Evolutionary conservation across 805 yeast species (phyloP).

Genomic region (Metschnikowia lunata): DNA sequence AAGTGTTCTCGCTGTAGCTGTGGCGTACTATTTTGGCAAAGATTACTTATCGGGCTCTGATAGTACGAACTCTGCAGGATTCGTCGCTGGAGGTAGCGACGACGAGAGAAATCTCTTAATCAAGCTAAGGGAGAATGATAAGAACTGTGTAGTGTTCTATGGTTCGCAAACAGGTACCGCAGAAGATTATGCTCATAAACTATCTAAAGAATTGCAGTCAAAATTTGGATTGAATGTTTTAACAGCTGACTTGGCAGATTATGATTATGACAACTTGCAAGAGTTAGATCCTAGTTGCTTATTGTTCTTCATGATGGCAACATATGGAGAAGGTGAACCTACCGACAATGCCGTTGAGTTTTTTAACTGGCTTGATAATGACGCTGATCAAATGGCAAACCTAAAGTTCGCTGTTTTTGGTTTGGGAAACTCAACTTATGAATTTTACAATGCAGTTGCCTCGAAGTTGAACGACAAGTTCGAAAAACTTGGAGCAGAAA

Average conservation of each 20-base stretch:
- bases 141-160: slow-evolving; percentile 74
- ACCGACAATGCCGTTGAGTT: slow-evolving; percentile 90
- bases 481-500: slow-evolving; percentile 62
- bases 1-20: slow-evolving; percentile 59
- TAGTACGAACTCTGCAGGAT: slow-evolving; percentile 26
- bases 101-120: slow-evolving; percentile 53
- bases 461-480: slow-evolving; percentile 52
- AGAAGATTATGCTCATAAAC: slow-evolving; percentile 90
- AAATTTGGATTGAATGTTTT: slow-evolving; percentile 77
- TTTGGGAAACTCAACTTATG: slow-evolving; percentile 92
- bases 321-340: slow-evolving; percentile 98
- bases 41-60: slow-evolving; percentile 45
- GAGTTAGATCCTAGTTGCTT: slow-evolving; percentile 56
- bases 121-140: slow-evolving; percentile 54
- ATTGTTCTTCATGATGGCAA: slow-evolving; percentile 69
- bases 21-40: slow-evolving; percentile 62
- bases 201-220: slow-evolving; percentile 81
- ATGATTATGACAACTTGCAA: slow-evolving; percentile 74
- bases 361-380: slow-evolving; percentile 59
- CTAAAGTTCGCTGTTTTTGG: slow-evolving; percentile 78
- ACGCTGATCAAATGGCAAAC: slow-evolving; percentile 49
- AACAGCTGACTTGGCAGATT: slow-evolving; percentile 85
- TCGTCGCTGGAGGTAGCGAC: slow-evolving; percentile 27
- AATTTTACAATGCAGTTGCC: slow-evolving; percentile 82
- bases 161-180: slow-evolving; percentile 99